Conservation (phyloP, 2,329 filamentous ascomycete species). For the Rhynchosporium graminicola region DNA sequence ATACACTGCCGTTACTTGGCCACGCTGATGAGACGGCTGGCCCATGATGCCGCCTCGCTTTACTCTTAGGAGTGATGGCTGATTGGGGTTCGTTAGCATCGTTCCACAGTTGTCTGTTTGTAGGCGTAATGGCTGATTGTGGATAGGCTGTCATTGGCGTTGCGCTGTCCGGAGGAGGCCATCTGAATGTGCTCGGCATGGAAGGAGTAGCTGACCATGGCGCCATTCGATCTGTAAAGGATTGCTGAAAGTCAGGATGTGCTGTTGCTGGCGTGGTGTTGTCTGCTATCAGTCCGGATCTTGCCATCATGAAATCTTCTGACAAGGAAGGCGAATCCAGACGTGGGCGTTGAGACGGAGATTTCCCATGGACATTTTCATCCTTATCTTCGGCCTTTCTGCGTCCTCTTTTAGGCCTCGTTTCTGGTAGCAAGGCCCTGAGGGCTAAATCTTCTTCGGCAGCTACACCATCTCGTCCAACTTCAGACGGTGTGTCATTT, state of each 20-base stretch:
- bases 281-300: conserved; percentile 41
- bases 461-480: conserved; percentile 76
- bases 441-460: conserved; percentile 88
- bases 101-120: conserved; percentile 37
- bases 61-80: conserved; percentile 66
- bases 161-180: conserved; percentile 49
- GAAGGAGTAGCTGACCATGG: conserved; percentile 37
- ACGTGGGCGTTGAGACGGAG: conserved; percentile 61
- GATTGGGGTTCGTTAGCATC: conserved; percentile 67
- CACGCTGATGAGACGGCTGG: conserved; percentile 90
- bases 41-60: conserved; percentile 67
- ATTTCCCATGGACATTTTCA: conserved; percentile 54
- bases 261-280: conserved; percentile 45
- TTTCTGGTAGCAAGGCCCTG: conserved; percentile 78
- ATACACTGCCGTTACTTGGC: conserved; percentile 64
- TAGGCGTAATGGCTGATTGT: conserved; percentile 75
- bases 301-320: conserved; percentile 43
- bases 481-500: conserved; percentile 61
- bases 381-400: conserved; percentile 60
- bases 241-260: conserved; percentile 36
- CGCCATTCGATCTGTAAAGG: conserved; percentile 31
- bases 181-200: conserved; percentile 40
- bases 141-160: conserved; percentile 71
- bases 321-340: conserved; percentile 54
- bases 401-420: conserved; percentile 60